Conservation (phyloP, 2,329 filamentous ascomycete genomes). For the Didymella glomerata region DNA sequence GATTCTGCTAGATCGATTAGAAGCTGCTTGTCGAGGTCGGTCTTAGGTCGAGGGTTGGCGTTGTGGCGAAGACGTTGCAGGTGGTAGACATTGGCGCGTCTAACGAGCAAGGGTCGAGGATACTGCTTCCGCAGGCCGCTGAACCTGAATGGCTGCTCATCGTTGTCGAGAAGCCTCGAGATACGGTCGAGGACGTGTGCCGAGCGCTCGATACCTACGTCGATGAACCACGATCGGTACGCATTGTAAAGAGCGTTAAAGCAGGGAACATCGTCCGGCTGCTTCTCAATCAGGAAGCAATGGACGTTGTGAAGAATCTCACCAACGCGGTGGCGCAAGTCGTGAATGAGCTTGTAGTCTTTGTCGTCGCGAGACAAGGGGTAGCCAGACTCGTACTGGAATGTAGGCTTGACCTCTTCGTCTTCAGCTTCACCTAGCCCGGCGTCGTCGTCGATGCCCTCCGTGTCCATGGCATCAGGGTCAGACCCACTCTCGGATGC, state of each 20-base stretch:
- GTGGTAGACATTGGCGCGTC: constrained; percentile 93
- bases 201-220: constrained; percentile 94
- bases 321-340: constrained; percentile 81
- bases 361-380: constrained; percentile 68
- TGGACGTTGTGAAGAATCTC: constrained; percentile 84
- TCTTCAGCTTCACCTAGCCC: constrained; percentile 74
- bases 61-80: constrained; percentile 95
- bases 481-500: constrained; percentile 62
- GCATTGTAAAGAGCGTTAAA: constrained; percentile 93
- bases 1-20: constrained; percentile 89
- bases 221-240: constrained; percentile 95
- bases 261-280: constrained; percentile 94
- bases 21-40: constrained; percentile 85
- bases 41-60: constrained; percentile 84
- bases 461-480: constrained; percentile 54
- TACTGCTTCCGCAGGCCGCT: constrained; percentile 92
- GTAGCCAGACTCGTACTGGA: constrained; percentile 89
- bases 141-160: constrained; percentile 92
- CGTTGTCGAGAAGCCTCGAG: constrained; percentile 81
- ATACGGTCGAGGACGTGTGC: constrained; percentile 92
- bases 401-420: constrained; percentile 83
- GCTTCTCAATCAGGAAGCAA: constrained; percentile 79
- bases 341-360: constrained; percentile 77
- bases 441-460: constrained; percentile 59
- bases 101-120: constrained; percentile 88